These are phyloP conservation scores for Globisporangium radiosum DNA, from an alignment of 352 stramenopile genomes.

Conservation along the genomic window DNA sequence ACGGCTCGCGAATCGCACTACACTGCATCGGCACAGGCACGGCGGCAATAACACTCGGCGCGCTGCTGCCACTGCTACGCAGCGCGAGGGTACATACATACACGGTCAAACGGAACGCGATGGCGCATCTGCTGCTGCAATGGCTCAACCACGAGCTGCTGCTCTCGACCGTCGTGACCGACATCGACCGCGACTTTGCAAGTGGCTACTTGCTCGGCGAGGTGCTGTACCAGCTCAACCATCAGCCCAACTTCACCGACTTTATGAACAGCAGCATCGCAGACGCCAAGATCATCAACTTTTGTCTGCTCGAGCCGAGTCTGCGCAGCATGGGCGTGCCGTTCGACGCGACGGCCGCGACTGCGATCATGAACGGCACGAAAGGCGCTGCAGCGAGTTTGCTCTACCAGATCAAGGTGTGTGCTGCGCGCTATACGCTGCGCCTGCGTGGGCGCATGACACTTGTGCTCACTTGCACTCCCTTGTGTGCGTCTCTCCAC, in stretches of 20 bases:
- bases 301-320: conserved; percentile 77
- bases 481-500: neutral
- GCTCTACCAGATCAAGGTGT: conserved; percentile 85
- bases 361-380: conserved; percentile 76
- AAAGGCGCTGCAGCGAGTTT: conserved; percentile 54
- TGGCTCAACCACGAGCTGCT: conserved; percentile 83
- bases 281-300: conserved; percentile 87
- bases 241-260: conserved; percentile 82
- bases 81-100: too few relatives aligned
- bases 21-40: too few relatives aligned
- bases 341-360: conserved; percentile 73
- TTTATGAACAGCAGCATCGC: conserved; percentile 67
- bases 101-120: conserved; percentile 6
- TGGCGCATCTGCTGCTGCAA: conserved; percentile 68
- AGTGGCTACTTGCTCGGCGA: conserved; percentile 86
- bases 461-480: neutral
- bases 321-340: conserved; percentile 63
- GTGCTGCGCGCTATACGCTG: neutral
- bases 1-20: too few relatives aligned
- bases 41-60: too few relatives aligned
- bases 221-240: conserved; percentile 81
- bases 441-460: neutral
- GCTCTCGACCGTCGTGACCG: conserved; percentile 51
- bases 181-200: conserved; percentile 72
- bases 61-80: too few relatives aligned